These are phyloP conservation scores for Globisporangium heterothallicum DNA, from an alignment of 352 stramenopile genomes.

Conservation along the genomic window DNA sequence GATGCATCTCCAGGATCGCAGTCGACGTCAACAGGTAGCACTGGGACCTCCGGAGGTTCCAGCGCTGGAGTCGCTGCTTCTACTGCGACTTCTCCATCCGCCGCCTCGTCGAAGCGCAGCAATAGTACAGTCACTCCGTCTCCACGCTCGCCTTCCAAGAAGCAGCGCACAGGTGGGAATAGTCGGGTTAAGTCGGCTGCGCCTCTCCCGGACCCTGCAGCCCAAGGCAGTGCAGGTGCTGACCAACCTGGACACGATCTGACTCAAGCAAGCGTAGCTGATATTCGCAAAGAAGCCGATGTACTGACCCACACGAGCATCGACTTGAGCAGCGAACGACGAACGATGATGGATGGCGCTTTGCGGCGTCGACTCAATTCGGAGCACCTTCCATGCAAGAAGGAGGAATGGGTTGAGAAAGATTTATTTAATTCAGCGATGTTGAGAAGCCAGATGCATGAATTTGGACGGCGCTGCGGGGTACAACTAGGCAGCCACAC, in stretches of 20 bases:
- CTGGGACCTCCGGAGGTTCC: neutral
- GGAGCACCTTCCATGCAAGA: conserved; percentile 58
- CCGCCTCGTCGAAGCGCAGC: conserved; percentile 38
- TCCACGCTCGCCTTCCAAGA: conserved; percentile 75
- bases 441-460: conserved; percentile 52
- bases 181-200: conserved; percentile 26
- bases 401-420: conserved; percentile 74
- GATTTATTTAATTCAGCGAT: conserved; percentile 76
- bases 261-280: conserved; percentile 48
- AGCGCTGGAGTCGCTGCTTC: neutral
- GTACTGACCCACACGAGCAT: conserved; percentile 82
- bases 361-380: conserved; percentile 22
- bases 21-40: neutral
- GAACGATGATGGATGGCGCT: conserved; percentile 72
- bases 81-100: conserved; percentile 28
- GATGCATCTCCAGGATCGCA: conserved; percentile 25
- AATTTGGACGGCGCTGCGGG: conserved; percentile 37
- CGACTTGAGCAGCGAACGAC: conserved; percentile 63
- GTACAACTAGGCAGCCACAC: conserved; percentile 50
- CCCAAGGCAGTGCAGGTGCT: conserved; percentile 16
- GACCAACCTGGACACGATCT: conserved; percentile 49
- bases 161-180: conserved; percentile 41
- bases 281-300: conserved; percentile 80
- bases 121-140: conserved; percentile 53
- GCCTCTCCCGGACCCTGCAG: conserved; percentile 20